Evolutionary conservation across 2,329 filamentous ascomycete genomes (phyloP), one percentile per base, ranked within the genome.

Genomic region (Pseudocercospora crystallina): DNA sequence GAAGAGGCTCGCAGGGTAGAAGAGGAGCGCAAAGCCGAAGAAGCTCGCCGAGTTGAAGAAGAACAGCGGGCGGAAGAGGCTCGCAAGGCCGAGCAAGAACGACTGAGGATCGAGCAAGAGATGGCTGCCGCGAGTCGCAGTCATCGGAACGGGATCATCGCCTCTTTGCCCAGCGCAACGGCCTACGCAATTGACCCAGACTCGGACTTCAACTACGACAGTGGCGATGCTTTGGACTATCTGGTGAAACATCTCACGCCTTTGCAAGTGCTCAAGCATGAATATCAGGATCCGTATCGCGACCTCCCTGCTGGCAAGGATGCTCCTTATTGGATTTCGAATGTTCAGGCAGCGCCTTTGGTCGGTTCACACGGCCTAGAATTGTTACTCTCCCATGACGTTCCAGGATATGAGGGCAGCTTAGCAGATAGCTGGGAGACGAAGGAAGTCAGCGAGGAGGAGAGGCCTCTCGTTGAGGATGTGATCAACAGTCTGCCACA

Each of bases 301-400:
- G 43, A 51, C n/a, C 44, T 49, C 5, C 42, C 40, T 12, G 53
- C 57, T 12, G 50, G 44, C 29, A 41, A 41, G 29, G 49, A 53
- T 38, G 34, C 48, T 12, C 49, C 51, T 13, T 53, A 52, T 8
- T 65, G 60, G 59, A 50, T 68, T 5, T 57, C 64, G 13, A 69
- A 68, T 36, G 45, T 61, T 31, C 62, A 66, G 43, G 64, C 55
- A 11, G 64, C 64, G n/a, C 61, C 64, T 3, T 52, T 68, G 10
- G 53, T 69, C 7, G 65, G 61, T 15, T 49, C 53, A 33, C 33
- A 34, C n/a, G 65, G 64, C 2, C 34, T 64, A n/a, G 63, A 67
- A 37, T 41, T 68, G 31, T 51, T 68, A 45, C 51, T 66, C 15
- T 54, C 52, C 15, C 38, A 15, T 17, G 51, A 54, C n/a, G 37